These are phyloP conservation scores for Lachancea quebecensis DNA, from an alignment of 805 yeast species.

Conservation along the genomic window DNA sequence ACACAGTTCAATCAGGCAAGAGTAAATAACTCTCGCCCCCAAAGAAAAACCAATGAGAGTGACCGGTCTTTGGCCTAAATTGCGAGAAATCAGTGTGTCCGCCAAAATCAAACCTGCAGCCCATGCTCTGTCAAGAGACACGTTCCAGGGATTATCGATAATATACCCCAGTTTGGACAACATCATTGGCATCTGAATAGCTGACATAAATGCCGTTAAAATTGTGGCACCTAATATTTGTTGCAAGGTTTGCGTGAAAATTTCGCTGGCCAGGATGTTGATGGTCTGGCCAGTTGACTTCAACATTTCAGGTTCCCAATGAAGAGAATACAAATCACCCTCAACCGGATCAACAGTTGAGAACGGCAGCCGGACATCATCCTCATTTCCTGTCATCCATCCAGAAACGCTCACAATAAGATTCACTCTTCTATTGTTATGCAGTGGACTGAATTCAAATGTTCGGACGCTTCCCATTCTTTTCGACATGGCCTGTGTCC, in stretches of 20 bases:
- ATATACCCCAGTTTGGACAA: conserved; percentile 82
- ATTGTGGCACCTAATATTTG: conserved; percentile 91
- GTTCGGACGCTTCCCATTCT: conserved; percentile 90
- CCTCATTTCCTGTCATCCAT: conserved; percentile 93
- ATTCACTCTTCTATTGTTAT: conserved; percentile 82
- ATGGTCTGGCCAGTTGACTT: conserved; percentile 95
- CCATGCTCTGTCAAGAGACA: conserved; percentile 95
- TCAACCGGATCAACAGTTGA: conserved; percentile 95
- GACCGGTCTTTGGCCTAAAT: conserved; percentile 86
- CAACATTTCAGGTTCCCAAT: conserved; percentile 98
- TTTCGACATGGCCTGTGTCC: conserved; percentile 73
- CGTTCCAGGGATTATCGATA: conserved; percentile 97
- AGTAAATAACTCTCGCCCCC: conserved; percentile 87
- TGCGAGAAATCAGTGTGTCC: conserved; percentile 79
- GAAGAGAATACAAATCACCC: conserved; percentile 88
- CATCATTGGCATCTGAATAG: conserved; percentile 88
- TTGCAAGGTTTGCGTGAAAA: conserved; percentile 85
- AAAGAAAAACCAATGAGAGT: conserved; percentile 89
- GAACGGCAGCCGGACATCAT: conserved; percentile 94
- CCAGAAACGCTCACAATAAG: conserved; percentile 87
- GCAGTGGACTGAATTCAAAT: conserved; percentile 88
- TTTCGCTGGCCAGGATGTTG: conserved; percentile 86
- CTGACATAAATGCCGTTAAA: conserved; percentile 83
- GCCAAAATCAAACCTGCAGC: conserved; percentile 87
- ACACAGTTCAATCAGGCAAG: conserved; percentile 82